Percentiles rank a stretch among this genome's conserved stretches.
Conservation (phyloP, 495 filamentous ascomycete genomes). For the Amniculicola lignicola region DNA sequence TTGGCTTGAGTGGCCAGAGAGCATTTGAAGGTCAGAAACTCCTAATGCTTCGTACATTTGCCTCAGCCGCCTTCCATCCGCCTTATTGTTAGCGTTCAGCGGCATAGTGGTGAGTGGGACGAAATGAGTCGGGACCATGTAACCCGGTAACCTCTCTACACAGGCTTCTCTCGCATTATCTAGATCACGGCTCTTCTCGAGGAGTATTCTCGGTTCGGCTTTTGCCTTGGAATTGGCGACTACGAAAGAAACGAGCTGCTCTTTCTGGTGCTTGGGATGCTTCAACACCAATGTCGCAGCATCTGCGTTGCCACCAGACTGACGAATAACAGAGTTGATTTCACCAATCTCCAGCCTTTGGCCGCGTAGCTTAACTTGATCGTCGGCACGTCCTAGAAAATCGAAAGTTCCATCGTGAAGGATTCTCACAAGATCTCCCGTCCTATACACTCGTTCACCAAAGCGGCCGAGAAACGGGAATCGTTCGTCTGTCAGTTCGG, state of each 20-base stretch:
- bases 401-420: slow-evolving; percentile 68
- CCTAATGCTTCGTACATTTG: slow-evolving; percentile 57
- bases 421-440: slow-evolving; percentile 74
- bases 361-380: slow-evolving; percentile 77
- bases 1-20: slow-evolving; percentile 41
- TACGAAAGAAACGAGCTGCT: slow-evolving; percentile 70
- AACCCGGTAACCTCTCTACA: slow-evolving; percentile 58
- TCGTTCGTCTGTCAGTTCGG: slow-evolving; percentile 60
- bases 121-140: slow-evolving; percentile 77
- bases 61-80: slow-evolving; percentile 60
- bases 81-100: slow-evolving; percentile 71
- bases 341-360: slow-evolving; percentile 75
- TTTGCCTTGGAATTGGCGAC: slow-evolving; percentile 33
- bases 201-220: slow-evolving; percentile 16
- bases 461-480: slow-evolving; percentile 57
- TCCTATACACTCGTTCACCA: slow-evolving; percentile 63
- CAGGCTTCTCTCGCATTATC: slow-evolving; percentile 52
- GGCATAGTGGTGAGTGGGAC: slow-evolving; percentile 62
- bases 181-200: slow-evolving; percentile 29
- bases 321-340: slow-evolving; percentile 65
- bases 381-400: slow-evolving; percentile 72
- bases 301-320: slow-evolving; percentile 50
- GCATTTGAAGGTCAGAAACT: slow-evolving; percentile 54
- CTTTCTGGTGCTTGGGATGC: slow-evolving; percentile 60
- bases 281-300: slow-evolving; percentile 65